Evolutionary conservation across 805 yeast genomes (phyloP), one percentile per base, ranked within the genome.

Genomic region (Sugiyamaella floridensis): DNA sequence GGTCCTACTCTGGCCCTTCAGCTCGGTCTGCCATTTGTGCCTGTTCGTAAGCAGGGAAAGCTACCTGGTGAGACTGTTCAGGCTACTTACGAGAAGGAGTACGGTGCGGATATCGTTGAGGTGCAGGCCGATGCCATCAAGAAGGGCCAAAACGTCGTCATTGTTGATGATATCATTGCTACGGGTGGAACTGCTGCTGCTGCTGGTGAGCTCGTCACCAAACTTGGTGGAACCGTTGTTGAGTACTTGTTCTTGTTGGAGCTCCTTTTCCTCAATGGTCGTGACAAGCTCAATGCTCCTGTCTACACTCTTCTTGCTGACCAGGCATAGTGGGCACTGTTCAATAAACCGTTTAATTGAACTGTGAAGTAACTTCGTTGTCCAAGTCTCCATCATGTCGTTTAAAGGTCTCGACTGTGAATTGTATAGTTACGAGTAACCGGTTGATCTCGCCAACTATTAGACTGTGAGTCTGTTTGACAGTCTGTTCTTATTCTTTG

Each of bases 171-270:
- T 66, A 89, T 93, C 63, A 85, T 93, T 67, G 99, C 99, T 48
- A 93, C 99, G 40, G 98, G 98, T 57, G 99, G 99, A 41, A 85
- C 95, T 61, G 99, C 99, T 22, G 72, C 74, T 52, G 97, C 95
- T 55, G 98, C 98, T 43, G 97, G 96, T 55, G 85, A 88, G 65
- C 78, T 93, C 59, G 85, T 89, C 49, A 66, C 67, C 60, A 72
- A 78, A 68, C 76, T 83, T 56, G 82, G 83, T 52, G 96, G 84
- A 56, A 78, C 83, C 55, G 78, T 90, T 50, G 67, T 84, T 49
- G 96, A 89, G 71, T 93, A 82, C 69, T 74, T 85, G 58, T 93
- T 93, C 66, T 88, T 93, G 45, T 82, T 93, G 87, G 99, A 93
- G 74, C 82, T 93, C 64, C 92, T 88, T 65, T 93, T 92, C 80